Base-by-base conservation (phyloP, 1,284 basidiomycete genomes). In the Farysia itapuensis region DNA sequence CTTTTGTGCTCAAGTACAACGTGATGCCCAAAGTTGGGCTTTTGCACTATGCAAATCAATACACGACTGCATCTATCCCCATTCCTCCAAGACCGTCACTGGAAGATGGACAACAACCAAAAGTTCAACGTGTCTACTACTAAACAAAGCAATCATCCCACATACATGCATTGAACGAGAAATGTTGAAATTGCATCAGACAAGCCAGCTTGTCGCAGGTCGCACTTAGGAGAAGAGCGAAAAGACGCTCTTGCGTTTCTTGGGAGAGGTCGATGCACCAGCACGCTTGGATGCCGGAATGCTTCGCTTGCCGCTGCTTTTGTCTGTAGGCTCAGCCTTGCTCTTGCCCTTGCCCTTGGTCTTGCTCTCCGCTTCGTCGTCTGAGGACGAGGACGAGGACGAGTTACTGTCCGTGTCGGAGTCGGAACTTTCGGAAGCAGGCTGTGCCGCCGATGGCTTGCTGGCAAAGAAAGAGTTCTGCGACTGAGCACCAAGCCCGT, bases 21-120 rank as follows among this genome's bases (percentile, higher is more conserved):
- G 76, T 90, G 20, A 93, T 93, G 89, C 90, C 90, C 12, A 85
- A 87, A 69, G 87, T 93, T 13, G 90, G 90, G 5, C 61, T 84
- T 28, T 80, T 94, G 34, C 44, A 51, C 19, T 64, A 60, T 43
- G 53, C 34, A 23, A 36, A 59, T 38, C 46, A 59, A 21, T 44
- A 35, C 38, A 35, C 39, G 20, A 44, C 54, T 4, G 23, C n/a
- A 1, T 35, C 44, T 9, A 44, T 54, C 32, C 32, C 33, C 5
- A 43, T 56, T 31, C 61, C 54, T 5, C 16, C 32, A 4, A 45
- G 39, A 31, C 39, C 54, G 36, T 35, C 43, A 2, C 36, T 47
- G 2, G 37, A 43, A 15, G 30, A 46, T 33, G 52, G 43, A 21
- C 30, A 44, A 30, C 43, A 54, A 23, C 42, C 45, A 5, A 57